phyloP scores from a whole-genome alignment of 768 basidiomycete genomes.

The Agaricus bisporus region DNA sequence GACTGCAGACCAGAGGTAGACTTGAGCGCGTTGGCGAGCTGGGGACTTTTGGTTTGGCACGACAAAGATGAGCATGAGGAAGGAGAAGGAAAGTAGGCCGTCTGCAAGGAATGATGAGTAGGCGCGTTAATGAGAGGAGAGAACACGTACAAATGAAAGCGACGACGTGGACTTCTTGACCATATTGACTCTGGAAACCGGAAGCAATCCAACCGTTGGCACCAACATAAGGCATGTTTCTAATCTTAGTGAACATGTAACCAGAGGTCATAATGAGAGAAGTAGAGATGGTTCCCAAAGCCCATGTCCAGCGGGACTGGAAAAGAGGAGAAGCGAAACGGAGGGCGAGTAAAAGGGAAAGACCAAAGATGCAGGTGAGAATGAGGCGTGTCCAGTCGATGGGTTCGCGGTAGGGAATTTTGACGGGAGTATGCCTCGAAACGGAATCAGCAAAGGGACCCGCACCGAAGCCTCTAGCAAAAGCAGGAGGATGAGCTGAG shows the following conservation, averaged over 20 bases:
- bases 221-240: constrained; percentile 65
- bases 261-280: constrained; percentile 87
- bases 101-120: constrained; percentile 46
- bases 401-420: constrained; percentile 79
- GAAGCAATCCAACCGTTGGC: constrained; percentile 76
- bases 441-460: constrained; percentile 71
- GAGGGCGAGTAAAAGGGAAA: constrained; percentile 44
- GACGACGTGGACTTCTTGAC: constrained; percentile 89
- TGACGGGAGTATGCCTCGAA: constrained; percentile 66
- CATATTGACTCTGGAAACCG: constrained; percentile 87
- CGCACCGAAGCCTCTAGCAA: constrained; percentile 74
- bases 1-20: constrained; percentile 85
- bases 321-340: constrained; percentile 63
- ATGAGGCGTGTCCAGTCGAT: constrained; percentile 62
- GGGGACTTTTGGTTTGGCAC: constrained; percentile 74
- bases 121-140: too few relatives aligned
- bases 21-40: constrained; percentile 71
- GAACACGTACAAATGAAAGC: constrained; percentile 83
- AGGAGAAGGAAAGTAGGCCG: constrained; percentile 70
- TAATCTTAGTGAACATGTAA: constrained; percentile 95
- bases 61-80: constrained; percentile 75
- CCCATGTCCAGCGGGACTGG: constrained; percentile 76
- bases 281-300: constrained; percentile 45
- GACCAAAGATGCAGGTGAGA: constrained; percentile 36
- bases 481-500: not conserved